phyloP scores from a whole-genome alignment of 75 land plant species.

The Pinus albicaulis region DNA sequence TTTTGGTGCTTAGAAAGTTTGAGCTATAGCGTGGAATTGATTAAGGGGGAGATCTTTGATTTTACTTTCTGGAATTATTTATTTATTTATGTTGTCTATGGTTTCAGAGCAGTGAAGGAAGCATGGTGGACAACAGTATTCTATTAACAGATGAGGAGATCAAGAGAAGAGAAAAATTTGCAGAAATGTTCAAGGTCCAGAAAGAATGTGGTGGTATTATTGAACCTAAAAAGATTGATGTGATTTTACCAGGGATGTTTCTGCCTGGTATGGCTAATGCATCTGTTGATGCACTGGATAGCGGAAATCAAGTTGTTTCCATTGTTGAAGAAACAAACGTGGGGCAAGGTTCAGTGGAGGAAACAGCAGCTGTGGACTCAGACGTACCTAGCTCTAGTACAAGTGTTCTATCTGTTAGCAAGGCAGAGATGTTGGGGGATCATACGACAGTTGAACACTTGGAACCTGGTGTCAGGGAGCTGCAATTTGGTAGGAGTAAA shows the following conservation, averaged over 20 bases:
- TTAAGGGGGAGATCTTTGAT: background rate
- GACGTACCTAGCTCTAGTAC: slow-evolving; percentile 8
- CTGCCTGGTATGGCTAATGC: slow-evolving; percentile 19
- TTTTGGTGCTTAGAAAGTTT: background rate
- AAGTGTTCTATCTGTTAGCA: background rate
- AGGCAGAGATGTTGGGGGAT: background rate
- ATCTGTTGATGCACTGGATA: slow-evolving; percentile 2
- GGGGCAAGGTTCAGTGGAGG: background rate
- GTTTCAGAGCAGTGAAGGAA: slow-evolving; percentile 16
- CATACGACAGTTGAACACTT: background rate
- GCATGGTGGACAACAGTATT: slow-evolving; percentile 15
- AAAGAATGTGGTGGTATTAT: slow-evolving; percentile 59
- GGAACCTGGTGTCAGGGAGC: background rate
- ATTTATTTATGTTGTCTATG: slow-evolving; percentile 6
- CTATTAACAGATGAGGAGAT: slow-evolving; percentile 48
- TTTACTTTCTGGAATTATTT: background rate
- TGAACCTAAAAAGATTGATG: slow-evolving; percentile 49
- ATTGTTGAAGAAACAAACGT: background rate
- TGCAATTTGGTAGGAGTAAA: background rate
- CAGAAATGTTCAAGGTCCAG: slow-evolving; percentile 39
- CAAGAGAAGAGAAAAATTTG: slow-evolving; percentile 59
- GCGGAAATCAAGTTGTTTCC: background rate
- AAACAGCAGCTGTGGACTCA: slow-evolving; percentile 1
- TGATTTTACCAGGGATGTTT: slow-evolving; percentile 58
- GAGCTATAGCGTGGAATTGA: background rate